These are phyloP conservation scores for Penicillium antarcticum DNA, from an alignment of 495 filamentous ascomycete genomes.

Conservation along the genomic window DNA sequence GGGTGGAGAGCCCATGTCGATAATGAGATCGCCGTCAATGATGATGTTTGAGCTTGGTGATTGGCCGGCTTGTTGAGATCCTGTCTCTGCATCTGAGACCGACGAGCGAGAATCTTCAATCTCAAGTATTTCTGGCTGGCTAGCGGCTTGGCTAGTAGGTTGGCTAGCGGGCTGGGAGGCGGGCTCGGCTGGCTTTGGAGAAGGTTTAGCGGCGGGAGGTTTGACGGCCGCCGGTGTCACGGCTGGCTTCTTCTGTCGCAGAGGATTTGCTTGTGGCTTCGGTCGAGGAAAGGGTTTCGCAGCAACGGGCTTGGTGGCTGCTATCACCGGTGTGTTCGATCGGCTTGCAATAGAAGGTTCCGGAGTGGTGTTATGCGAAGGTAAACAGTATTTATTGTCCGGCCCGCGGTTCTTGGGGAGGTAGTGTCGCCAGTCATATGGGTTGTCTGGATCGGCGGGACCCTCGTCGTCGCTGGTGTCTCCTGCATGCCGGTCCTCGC, in stretches of 20 bases:
- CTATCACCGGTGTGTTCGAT: constrained; percentile 29
- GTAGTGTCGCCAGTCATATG: constrained; percentile 60
- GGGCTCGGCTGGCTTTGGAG: constrained; percentile 18
- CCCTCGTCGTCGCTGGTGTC: constrained; percentile 41
- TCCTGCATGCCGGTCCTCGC: constrained; percentile 39
- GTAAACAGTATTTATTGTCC: constrained; percentile 26
- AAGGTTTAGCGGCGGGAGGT: constrained; percentile 16
- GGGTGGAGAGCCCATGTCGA: constrained; percentile 49
- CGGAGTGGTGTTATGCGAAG: constrained; percentile 35
- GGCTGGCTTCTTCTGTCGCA: no score
- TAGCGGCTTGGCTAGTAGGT: constrained; percentile 12
- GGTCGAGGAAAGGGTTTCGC: no score
- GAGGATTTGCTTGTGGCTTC: no score
- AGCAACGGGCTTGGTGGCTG: constrained; percentile 18
- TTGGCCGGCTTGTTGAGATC: constrained; percentile 33
- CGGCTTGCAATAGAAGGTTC: constrained; percentile 36
- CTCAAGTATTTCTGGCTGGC: constrained; percentile 13
- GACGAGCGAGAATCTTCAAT: constrained; percentile 22
- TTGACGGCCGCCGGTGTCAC: no score
- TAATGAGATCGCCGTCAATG: constrained; percentile 46
- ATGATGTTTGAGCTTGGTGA: constrained; percentile 46
- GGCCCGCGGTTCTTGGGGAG: constrained; percentile 39
- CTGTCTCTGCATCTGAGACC: constrained; percentile 33
- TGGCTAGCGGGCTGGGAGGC: constrained; percentile 24
- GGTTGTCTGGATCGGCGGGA: constrained; percentile 50